Conservation (phyloP, 2,329 filamentous ascomycete genomes). For the Colletotrichum ledebouriae region DNA sequence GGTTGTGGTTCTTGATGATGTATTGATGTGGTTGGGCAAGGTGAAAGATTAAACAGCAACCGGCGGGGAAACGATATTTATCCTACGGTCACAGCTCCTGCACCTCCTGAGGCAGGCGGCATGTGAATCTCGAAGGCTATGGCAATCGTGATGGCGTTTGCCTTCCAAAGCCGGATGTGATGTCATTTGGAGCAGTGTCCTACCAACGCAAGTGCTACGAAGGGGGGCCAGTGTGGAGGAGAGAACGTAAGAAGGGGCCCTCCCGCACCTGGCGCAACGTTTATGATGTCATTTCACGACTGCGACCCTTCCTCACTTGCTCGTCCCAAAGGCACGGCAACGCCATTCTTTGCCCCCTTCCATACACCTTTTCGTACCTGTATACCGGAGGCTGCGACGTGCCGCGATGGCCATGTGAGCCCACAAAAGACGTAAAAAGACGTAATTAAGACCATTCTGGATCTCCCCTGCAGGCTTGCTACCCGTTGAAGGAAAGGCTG, state of each 20-base stretch:
- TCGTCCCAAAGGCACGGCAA: not conserved
- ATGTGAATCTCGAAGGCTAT: constrained; percentile 38
- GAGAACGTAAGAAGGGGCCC: constrained; percentile 30
- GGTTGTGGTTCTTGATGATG: constrained; percentile 5
- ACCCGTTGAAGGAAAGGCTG: constrained; percentile 7
- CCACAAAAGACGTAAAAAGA: constrained; percentile 35
- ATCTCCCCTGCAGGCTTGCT: not conserved
- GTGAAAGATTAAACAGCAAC: accelerated
- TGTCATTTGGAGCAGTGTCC: constrained; percentile 35
- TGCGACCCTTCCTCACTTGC: constrained; percentile 1
- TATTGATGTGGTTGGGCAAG: not conserved
- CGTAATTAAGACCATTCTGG: constrained; percentile 24
- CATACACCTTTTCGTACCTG: constrained; percentile 5
- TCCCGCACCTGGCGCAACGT: constrained; percentile 15
- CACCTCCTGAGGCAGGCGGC: constrained; percentile 20
- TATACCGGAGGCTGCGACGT: constrained; percentile 29
- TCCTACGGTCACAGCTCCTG: constrained; percentile 9
- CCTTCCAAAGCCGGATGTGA: constrained; percentile 29
- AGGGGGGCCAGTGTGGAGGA: constrained; percentile 23
- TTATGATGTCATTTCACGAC: constrained; percentile 39
- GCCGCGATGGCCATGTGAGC: constrained; percentile 29
- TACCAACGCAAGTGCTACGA: constrained; percentile 14
- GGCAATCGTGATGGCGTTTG: constrained; percentile 29
- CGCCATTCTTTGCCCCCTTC: constrained; percentile 15
- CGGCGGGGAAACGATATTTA: constrained; percentile 31